Percentiles rank a stretch among this genome's conserved stretches.
Evolutionary conservation across 225 moss, liverwort and hornwort genomes (phyloP).

Genomic region (Asterella californica): DNA sequence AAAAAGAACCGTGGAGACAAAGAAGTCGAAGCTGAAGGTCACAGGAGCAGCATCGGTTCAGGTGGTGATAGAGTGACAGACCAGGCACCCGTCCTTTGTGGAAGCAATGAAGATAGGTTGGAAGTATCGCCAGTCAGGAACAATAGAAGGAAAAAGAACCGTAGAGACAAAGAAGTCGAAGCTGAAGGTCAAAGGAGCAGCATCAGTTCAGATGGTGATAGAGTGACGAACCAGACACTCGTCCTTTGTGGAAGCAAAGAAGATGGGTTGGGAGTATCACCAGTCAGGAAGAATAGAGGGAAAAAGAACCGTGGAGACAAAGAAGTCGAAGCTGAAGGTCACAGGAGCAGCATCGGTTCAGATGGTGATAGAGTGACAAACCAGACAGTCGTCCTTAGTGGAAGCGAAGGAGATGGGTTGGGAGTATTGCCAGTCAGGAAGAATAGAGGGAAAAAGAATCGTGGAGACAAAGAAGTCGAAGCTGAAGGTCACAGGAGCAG

Average conservation of each 20-base stretch:
- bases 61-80: background rate
- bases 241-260: background rate
- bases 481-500: too few species aligned
- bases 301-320: slow-evolving; percentile 4
- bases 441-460: background rate
- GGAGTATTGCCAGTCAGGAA: background rate
- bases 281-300: background rate
- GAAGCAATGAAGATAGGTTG: background rate
- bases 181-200: background rate
- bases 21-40: background rate
- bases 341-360: too few species aligned
- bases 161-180: background rate
- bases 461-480: too few species aligned
- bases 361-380: background rate
- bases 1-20: slow-evolving; percentile 1
- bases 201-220: background rate
- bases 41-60: background rate
- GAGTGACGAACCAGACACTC: background rate
- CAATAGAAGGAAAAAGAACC: slow-evolving; percentile 2
- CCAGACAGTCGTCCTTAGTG: background rate
- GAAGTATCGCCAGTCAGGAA: background rate
- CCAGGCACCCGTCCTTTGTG: background rate
- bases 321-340: background rate
- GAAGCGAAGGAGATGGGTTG: background rate
- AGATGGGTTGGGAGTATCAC: background rate